A percentile compares a stretch with the other conserved stretches of the same genome.
Conservation (phyloP, 306 rosid species). For the Prunus padus region DNA sequence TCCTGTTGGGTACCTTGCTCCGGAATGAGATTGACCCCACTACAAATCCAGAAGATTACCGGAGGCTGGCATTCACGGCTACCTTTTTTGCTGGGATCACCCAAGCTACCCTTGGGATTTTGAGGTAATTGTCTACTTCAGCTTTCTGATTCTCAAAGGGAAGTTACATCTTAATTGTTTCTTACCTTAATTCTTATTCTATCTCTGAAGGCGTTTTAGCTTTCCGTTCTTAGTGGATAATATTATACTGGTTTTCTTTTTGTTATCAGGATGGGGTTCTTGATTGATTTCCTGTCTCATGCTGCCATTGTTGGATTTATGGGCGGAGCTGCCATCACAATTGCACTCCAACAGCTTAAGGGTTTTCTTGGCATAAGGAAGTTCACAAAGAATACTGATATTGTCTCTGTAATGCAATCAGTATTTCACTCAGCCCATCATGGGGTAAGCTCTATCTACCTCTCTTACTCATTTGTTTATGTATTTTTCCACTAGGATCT, state of each 20-base stretch:
- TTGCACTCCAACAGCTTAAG: constrained; percentile 95
- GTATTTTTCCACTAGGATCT: background rate
- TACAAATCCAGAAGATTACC: constrained; percentile 49
- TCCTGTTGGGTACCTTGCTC: constrained; percentile 81
- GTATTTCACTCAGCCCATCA: constrained; percentile 63
- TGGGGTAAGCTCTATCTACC: constrained; percentile 56
- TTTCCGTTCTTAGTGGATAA: background rate
- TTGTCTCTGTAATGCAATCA: constrained; percentile 68
- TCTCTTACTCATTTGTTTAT: background rate
- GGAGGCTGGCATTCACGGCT: constrained; percentile 89
- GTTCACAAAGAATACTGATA: constrained; percentile 71
- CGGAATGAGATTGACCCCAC: constrained; percentile 58
- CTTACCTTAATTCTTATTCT: background rate
- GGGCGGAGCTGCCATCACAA: constrained; percentile 99
- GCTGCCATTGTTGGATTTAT: constrained; percentile 98
- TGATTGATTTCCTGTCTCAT: constrained; percentile 94
- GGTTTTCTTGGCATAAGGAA: constrained; percentile 80
- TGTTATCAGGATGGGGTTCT: constrained; percentile 75
- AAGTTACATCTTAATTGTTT: constrained; percentile 7
- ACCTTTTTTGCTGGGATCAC: constrained; percentile 94
- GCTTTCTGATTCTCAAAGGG: background rate
- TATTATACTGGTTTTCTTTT: background rate
- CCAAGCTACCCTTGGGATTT: constrained; percentile 83
- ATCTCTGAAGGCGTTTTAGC: background rate
- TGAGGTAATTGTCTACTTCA: constrained; percentile 48